Evolutionary conservation across 306 rosid genomes (phyloP), one percentile per base, ranked within the genome.

Genomic region (Quercus berberidifolia): DNA sequence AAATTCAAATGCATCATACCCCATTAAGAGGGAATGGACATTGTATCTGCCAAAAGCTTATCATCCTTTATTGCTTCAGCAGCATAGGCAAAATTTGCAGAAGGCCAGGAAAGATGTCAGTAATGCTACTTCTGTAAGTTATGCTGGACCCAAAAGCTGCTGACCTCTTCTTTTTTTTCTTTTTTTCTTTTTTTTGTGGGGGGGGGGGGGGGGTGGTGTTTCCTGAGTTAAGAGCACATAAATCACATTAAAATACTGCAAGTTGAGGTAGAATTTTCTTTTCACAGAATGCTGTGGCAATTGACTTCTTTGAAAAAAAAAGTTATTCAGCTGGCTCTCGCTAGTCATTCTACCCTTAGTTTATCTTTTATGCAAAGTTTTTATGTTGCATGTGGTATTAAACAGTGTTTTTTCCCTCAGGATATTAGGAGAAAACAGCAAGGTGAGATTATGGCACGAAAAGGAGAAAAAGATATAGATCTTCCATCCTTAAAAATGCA

Each of bases 61-160:
- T 84, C 97, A 93, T 81, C 97, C 99, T 77, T 88, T 95, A 74
- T 78, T 95, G 86, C 90, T 93, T 46, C 91, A 90, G 80, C 86
- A 88, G 77, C 89, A 90, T 73, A 85, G 87, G 84, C 81, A 84
- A 84, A 90, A 69, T 80, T 84, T 87, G 82, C 30, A 41, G 89
- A 89, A 87, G 88, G 87, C 88, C 74, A 91, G 80, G 84, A 87
- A 80, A 81, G 87, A 86, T 73, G 87, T 71, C 25, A 83, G 76
- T 26, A 82, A 78, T 73, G 75, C 89, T 78, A 65, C 82, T 78
- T 54, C 73, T 74, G 99, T 95, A 87, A 84, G 87, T 76, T 74
- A 64, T 81, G 73, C 55, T 85, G 69, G 71, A 64, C 38, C 52
- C 18, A 55, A 74, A 73, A 35, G 55, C 67, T 68, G 30, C 73